Evolutionary conservation across 2,329 filamentous ascomycete species (phyloP), one percentile per base, ranked within the genome.

Genomic region (Cladosporium sp.): DNA sequence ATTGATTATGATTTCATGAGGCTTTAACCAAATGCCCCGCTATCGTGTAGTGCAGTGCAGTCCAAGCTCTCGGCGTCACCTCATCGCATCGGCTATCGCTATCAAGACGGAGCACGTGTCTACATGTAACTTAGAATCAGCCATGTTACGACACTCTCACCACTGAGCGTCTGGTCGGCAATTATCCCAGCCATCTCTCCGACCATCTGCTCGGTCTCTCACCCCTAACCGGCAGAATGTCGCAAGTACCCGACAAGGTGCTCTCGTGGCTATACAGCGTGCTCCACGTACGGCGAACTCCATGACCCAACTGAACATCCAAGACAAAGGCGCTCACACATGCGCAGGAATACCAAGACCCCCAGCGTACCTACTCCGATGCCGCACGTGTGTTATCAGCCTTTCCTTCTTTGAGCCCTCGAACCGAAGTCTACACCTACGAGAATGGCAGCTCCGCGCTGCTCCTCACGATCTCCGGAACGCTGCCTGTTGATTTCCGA

Each of bases 251-350:
- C 62, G 90, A 95, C 70, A 87, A 90, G 72, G 85, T 94, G 54
- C 78, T 97, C 63, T 91, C 90, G 72, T 97, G 92, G 92, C 83
- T 97, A 5, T 95, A 95, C 72, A 93, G 88, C 71, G 85, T 95
- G 50, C 73, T 97, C 52, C 62, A 63, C 43, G 63, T 65, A 52
- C 88, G 85, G 36, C 29, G 30, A 32, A 33, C 7, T 19, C 38
- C 16, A 22, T 41, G 38, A 32, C 22, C n/a, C 4, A 33, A 27
- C 20, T 33, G 32, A 19, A n/a, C 32, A 27, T 35, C 8, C 12
- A n/a, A 16, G 7, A 16, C 13, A 35, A 15, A 40, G 16, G 45
- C 45, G 45, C n/a, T 39, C 25, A 52, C 62, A 65, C 53, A 64
- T 67, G 57, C 64, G 42, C 68, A 97, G 88, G 89, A 95, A 79